Percentiles rank a stretch among this genome's conserved stretches.
Evolutionary conservation across 768 basidiomycete species (phyloP).

Genomic region (Podaxis sp.): DNA sequence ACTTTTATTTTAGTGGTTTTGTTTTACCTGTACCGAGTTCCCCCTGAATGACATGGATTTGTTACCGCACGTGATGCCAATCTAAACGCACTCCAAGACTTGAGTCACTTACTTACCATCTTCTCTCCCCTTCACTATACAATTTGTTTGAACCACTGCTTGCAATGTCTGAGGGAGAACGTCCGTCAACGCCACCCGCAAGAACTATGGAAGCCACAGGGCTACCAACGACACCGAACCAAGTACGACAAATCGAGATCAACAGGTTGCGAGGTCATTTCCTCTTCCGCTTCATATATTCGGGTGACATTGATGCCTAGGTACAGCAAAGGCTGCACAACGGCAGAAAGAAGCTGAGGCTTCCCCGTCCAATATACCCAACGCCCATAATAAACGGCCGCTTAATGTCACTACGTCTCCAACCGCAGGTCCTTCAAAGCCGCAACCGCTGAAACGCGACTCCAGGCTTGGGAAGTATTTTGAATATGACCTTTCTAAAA

Average conservation of each 20-base stretch:
- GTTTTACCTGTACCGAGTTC: neutral
- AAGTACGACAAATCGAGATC: conserved; percentile 69
- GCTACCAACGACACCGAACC: conserved; percentile 58
- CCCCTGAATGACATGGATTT: neutral
- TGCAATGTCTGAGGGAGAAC: conserved; percentile 24
- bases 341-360: conserved; percentile 59
- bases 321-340: conserved; percentile 71
- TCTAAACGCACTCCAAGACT: neutral
- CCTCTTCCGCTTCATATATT: neutral
- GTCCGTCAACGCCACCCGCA: conserved; percentile 42
- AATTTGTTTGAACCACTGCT: neutral
- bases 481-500: conserved; percentile 95
- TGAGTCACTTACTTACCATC: neutral
- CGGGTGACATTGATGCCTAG: neutral
- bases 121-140: neutral
- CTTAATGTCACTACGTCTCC: conserved; percentile 62
- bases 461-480: conserved; percentile 88
- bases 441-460: conserved; percentile 64
- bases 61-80: neutral
- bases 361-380: conserved; percentile 44
- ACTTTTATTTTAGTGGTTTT: neutral
- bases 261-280: conserved; percentile 71
- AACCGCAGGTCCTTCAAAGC: conserved; percentile 46
- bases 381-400: conserved; percentile 77
- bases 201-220: conserved; percentile 18